Evolutionary conservation across 2,329 filamentous ascomycete genomes (phyloP).

Genomic region (Talaromyces sp.): DNA sequence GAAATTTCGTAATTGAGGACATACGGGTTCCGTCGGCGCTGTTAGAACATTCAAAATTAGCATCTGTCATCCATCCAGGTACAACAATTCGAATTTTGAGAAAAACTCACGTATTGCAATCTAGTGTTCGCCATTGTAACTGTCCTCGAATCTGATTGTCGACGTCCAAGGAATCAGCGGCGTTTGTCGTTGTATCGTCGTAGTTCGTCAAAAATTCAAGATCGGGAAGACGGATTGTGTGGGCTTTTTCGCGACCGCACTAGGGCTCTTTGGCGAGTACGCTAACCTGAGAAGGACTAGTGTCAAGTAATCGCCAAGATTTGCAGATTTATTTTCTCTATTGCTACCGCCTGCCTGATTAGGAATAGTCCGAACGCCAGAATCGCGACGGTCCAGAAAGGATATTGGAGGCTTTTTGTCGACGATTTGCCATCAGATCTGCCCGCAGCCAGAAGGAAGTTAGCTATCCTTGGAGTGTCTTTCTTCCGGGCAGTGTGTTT

Average conservation of each 20-base stretch:
- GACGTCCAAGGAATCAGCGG: conserved; percentile 40
- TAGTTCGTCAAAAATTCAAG: conserved; percentile 41
- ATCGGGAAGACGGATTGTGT: conserved; percentile 40
- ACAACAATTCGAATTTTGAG: background rate
- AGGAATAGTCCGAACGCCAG: conserved; percentile 12
- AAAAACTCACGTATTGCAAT: conserved; percentile 47
- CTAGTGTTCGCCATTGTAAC: conserved; percentile 53
- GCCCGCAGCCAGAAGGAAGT: conserved; percentile 30
- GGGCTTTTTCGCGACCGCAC: conserved; percentile 38
- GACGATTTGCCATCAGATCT: conserved; percentile 13
- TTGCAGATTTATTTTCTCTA: conserved; percentile 19
- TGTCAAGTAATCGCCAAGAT: background rate
- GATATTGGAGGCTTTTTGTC: conserved; percentile 10
- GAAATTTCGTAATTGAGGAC: conserved; percentile 38
- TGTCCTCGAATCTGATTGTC: conserved; percentile 40
- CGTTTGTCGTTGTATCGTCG: conserved; percentile 43
- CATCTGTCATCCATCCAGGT: conserved; percentile 17
- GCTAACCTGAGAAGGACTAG: conserved; percentile 31
- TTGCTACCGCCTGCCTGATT: conserved; percentile 33
- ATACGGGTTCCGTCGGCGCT: conserved; percentile 78
- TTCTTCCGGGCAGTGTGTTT: conserved; percentile 21
- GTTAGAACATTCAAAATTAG: conserved; percentile 29
- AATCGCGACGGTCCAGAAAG: conserved; percentile 18
- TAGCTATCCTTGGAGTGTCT: conserved; percentile 22
- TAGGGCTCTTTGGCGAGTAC: conserved; percentile 38